Percentiles rank a stretch among this genome's conserved stretches.
These are phyloP conservation scores for Solanum pennellii DNA, from an alignment of 257 asterid genomes.

Conservation along the genomic window DNA sequence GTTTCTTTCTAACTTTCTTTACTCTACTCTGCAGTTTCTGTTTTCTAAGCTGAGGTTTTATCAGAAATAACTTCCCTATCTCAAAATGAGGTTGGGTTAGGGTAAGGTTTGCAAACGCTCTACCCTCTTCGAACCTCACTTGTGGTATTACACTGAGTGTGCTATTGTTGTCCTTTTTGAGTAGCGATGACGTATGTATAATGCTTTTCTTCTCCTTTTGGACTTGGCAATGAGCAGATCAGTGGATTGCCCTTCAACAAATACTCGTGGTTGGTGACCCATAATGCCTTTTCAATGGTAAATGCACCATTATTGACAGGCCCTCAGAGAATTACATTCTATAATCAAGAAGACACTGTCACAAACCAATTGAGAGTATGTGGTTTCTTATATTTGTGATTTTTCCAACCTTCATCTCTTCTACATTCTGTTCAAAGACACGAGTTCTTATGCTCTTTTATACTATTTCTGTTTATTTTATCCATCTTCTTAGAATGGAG, in stretches of 20 bases:
- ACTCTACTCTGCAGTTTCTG: neutral
- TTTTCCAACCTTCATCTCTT: neutral
- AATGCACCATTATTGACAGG: slow-evolving; percentile 77
- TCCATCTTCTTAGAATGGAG: slow-evolving; percentile 64
- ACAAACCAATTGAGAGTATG: slow-evolving; percentile 81
- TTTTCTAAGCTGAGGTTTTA: neutral
- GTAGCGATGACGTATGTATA: neutral
- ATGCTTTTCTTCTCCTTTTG: neutral
- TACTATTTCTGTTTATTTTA: neutral
- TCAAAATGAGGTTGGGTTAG: neutral
- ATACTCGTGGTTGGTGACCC: slow-evolving; percentile 92
- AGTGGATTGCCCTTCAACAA: slow-evolving; percentile 89
- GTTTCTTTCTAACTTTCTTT: neutral
- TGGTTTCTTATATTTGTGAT: neutral
- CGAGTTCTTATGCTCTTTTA: neutral
- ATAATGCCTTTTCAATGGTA: slow-evolving; percentile 83
- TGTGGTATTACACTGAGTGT: neutral
- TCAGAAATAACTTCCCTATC: neutral
- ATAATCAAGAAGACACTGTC: slow-evolving; percentile 88
- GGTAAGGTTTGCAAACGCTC: neutral
- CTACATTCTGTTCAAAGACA: neutral
- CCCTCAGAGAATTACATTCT: slow-evolving; percentile 73
- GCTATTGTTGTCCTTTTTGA: neutral
- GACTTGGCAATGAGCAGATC: slow-evolving; percentile 23
- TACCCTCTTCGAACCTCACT: neutral